Evolutionary conservation across 495 filamentous ascomycete genomes (phyloP).

Genomic region (Lophiotrema nucula): DNA sequence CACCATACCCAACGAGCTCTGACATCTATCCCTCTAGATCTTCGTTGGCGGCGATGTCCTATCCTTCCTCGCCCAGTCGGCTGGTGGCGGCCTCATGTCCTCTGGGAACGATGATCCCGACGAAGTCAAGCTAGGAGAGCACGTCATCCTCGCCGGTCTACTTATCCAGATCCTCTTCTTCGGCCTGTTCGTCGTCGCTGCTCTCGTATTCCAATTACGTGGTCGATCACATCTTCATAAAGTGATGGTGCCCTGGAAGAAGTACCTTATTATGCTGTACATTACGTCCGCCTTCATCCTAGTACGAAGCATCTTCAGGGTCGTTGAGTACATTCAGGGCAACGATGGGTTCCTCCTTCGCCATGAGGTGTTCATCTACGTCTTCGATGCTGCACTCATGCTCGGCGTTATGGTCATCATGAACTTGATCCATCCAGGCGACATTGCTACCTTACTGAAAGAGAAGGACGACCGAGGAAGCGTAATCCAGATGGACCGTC

Average conservation of each 20-base stretch:
- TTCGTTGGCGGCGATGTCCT: conserved; percentile 50
- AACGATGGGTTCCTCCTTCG: conserved; percentile 51
- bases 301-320: conserved; percentile 59
- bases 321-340: conserved; percentile 62
- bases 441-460: conserved; percentile 24
- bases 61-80: conserved; percentile 46
- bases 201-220: conserved; percentile 45
- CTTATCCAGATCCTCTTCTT: conserved; percentile 49
- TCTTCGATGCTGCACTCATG: conserved; percentile 65
- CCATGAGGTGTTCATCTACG: conserved; percentile 61
- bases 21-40: too few species aligned
- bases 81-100: conserved; percentile 44
- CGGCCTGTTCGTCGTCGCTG: conserved; percentile 45
- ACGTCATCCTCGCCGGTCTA: conserved; percentile 45
- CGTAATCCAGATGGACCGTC: too few species aligned
- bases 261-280: conserved; percentile 55
- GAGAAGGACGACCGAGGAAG: conserved; percentile 17
- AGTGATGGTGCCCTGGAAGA: conserved; percentile 47
- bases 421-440: conserved; percentile 47
- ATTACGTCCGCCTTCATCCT: conserved; percentile 55
- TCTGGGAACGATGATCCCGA: neutral
- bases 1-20: too few species aligned
- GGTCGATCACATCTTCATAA: conserved; percentile 31
- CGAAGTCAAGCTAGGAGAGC: conserved; percentile 21
- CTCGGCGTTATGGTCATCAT: conserved; percentile 52